Evolutionary conservation across 2,329 filamentous ascomycete genomes (phyloP).

Genomic region (Talaromyces sp.): DNA sequence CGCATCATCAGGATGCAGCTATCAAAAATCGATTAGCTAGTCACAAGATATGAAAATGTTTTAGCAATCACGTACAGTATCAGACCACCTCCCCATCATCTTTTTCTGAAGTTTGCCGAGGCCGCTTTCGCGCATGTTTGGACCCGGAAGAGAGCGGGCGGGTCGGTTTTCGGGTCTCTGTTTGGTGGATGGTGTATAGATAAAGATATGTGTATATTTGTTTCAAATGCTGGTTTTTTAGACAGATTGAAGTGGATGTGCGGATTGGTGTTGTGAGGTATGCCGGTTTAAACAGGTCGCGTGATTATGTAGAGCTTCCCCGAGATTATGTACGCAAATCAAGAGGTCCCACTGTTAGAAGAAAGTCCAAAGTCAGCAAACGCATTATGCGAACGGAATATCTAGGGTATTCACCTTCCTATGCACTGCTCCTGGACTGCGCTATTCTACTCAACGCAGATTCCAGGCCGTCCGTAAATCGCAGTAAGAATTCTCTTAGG

Average conservation of each 20-base stretch:
- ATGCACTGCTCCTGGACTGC: background rate
- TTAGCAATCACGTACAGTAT: constrained; percentile 30
- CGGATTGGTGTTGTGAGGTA: background rate
- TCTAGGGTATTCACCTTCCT: background rate
- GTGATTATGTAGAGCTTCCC: background rate
- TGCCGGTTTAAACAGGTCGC: background rate
- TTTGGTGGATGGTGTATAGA: no score
- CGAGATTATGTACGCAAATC: background rate
- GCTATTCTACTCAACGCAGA: background rate
- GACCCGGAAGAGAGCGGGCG: background rate
- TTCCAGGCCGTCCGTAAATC: background rate
- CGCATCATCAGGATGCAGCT: constrained; percentile 61
- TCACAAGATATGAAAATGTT: background rate
- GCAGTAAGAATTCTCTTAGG: background rate
- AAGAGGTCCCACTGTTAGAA: background rate
- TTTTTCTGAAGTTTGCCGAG: constrained; percentile 32
- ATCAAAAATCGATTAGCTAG: background rate
- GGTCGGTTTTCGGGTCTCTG: background rate
- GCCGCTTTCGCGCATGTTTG: constrained; percentile 14
- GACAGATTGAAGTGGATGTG: background rate
- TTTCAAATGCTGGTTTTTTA: background rate
- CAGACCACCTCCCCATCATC: constrained; percentile 36
- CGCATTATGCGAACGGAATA: background rate
- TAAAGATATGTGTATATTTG: background rate
- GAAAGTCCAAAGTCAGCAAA: background rate